phyloP scores from a whole-genome alignment of 2,329 filamentous ascomycete species.

The Neurospora sp. region DNA sequence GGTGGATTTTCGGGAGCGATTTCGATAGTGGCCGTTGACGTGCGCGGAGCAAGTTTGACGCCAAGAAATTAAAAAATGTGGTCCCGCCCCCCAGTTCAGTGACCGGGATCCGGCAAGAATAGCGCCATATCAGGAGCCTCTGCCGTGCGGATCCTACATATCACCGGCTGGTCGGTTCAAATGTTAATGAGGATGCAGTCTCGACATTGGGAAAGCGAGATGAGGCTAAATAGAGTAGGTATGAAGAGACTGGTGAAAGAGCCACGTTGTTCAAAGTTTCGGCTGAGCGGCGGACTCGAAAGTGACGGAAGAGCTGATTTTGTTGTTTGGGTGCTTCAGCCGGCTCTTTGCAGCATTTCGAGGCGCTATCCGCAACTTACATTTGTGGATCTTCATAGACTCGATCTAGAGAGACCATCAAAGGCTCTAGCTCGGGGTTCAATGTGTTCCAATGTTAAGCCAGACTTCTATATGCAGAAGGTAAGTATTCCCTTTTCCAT shows the following conservation, averaged over 20 bases:
- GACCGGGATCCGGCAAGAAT: not conserved
- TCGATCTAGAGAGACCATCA: not conserved
- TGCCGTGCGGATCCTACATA: not conserved
- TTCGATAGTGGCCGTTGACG: not conserved
- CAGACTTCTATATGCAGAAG: no score
- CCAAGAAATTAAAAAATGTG: not conserved
- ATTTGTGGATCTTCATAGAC: not conserved
- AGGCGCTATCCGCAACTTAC: not conserved
- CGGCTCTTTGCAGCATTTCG: not conserved
- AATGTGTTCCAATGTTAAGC: no score
- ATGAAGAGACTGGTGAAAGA: not conserved
- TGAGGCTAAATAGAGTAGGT: not conserved
- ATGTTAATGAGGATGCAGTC: not conserved
- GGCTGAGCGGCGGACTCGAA: not conserved
- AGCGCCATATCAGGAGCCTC: not conserved
- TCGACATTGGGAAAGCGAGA: not conserved
- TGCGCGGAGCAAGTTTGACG: not conserved
- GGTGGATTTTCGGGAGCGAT: no score
- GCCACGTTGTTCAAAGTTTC: not conserved
- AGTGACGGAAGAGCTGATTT: not conserved
- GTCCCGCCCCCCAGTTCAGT: not conserved
- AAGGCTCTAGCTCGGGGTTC: not conserved
- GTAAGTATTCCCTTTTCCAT: not conserved
- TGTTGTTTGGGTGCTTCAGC: not conserved
- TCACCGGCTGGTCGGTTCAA: not conserved